phyloP scores from a whole-genome alignment of 345 rosid genomes.

The Raphanus raphanistrum region DNA sequence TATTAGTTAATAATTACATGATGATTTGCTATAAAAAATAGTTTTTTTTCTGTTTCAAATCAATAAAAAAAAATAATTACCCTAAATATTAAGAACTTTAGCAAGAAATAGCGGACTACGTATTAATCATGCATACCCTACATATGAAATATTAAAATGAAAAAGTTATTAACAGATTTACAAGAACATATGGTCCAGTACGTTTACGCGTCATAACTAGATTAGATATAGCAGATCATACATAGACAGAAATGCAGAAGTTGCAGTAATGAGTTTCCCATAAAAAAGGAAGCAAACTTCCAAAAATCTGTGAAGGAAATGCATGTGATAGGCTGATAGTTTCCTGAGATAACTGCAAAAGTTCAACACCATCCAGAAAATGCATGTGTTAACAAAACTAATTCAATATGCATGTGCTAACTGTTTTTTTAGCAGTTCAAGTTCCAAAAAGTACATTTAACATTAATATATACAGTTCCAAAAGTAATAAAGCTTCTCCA shows the following conservation, averaged over 20 bases:
- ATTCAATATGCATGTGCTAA: background rate
- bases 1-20: background rate
- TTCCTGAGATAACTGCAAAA: background rate
- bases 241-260: slow-evolving; percentile 4
- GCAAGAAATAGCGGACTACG: background rate
- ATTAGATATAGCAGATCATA: background rate
- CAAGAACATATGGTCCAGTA: background rate
- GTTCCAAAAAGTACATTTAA: background rate
- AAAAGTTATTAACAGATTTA: background rate
- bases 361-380: background rate
- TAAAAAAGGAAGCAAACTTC: background rate
- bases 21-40: background rate
- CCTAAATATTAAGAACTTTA: background rate
- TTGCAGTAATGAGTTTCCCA: background rate
- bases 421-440: background rate
- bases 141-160: background rate
- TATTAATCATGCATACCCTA: background rate
- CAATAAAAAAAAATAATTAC: background rate
- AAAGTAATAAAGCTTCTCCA: background rate
- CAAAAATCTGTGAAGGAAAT: background rate
- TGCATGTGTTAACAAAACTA: background rate
- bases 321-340: background rate
- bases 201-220: background rate
- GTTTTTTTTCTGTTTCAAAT: background rate
- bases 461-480: background rate